Evolutionary conservation across 768 basidiomycete species (phyloP).

Genomic region (Clavulina sp.): DNA sequence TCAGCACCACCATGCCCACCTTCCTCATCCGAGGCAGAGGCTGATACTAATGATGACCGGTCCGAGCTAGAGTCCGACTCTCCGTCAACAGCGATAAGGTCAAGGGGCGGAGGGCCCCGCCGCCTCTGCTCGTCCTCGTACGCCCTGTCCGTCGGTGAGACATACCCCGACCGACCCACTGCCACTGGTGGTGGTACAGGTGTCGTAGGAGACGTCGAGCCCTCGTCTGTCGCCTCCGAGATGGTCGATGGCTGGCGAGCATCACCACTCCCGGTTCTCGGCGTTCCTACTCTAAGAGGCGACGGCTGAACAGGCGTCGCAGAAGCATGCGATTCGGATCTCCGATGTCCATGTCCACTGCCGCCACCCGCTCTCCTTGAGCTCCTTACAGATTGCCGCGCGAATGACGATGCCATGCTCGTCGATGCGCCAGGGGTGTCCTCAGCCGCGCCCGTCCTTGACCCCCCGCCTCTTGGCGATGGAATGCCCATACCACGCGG

Average conservation of each 20-base stretch:
- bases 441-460: slow-evolving; percentile 19
- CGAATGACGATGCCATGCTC: slow-evolving; percentile 28
- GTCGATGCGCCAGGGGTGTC: slow-evolving; percentile 24
- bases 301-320: slow-evolving; percentile 36
- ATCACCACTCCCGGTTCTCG: slow-evolving; percentile 14
- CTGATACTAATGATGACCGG: background rate
- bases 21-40: background rate
- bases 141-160: slow-evolving; percentile 13
- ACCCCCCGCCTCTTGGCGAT: slow-evolving; percentile 25
- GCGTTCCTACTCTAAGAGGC: slow-evolving; percentile 20
- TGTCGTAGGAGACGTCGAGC: too few species aligned
- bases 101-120: slow-evolving; percentile 20
- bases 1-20: slow-evolving; percentile 5
- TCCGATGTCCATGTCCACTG: background rate
- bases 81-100: slow-evolving; percentile 60
- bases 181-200: too few species aligned
- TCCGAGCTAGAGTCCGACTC: slow-evolving; percentile 28
- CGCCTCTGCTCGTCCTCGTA: background rate
- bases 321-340: slow-evolving; percentile 2
- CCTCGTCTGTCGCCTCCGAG: too few species aligned
- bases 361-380: background rate
- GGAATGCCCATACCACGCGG: slow-evolving; percentile 14
- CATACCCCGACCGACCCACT: slow-evolving; percentile 12
- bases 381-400: slow-evolving; percentile 6
- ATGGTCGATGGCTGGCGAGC: too few species aligned